These are phyloP conservation scores for Albifimbria verrucaria DNA, from an alignment of 2,329 filamentous ascomycete species.

Conservation along the genomic window DNA sequence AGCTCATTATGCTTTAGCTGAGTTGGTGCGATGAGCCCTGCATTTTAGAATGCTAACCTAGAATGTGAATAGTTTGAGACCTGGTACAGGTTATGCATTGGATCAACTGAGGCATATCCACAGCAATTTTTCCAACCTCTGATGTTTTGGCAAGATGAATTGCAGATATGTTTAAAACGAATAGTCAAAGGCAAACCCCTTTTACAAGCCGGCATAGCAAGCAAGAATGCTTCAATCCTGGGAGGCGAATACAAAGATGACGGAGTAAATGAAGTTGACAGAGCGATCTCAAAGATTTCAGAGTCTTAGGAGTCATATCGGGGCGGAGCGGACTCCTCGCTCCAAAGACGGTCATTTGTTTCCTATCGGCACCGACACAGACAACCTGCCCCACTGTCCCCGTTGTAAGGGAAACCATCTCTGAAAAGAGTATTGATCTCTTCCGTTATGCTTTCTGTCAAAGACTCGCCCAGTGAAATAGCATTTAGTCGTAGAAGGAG, in stretches of 20 bases:
- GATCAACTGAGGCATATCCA: slow-evolving; percentile 60
- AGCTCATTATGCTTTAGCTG: slow-evolving; percentile 62
- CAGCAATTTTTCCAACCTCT: slow-evolving; percentile 60
- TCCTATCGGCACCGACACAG: neutral
- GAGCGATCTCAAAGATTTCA: neutral
- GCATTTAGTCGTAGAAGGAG: too few relatives aligned
- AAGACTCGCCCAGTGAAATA: too few relatives aligned
- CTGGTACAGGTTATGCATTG: slow-evolving; percentile 55
- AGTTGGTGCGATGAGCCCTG: slow-evolving; percentile 50
- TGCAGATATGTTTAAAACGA: slow-evolving; percentile 55
- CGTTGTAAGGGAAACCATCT: slow-evolving; percentile 40
- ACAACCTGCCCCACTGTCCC: neutral
- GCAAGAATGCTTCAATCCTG: slow-evolving; percentile 53
- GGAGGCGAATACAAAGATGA: slow-evolving; percentile 27
- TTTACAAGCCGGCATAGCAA: slow-evolving; percentile 16
- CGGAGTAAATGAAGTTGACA: neutral
- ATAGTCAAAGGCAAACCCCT: slow-evolving; percentile 6
- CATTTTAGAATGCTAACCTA: slow-evolving; percentile 60
- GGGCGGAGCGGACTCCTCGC: too few relatives aligned
- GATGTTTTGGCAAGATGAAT: slow-evolving; percentile 51
- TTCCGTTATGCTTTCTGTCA: too few relatives aligned
- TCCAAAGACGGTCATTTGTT: neutral
- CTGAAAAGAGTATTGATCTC: too few relatives aligned
- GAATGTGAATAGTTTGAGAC: slow-evolving; percentile 61
- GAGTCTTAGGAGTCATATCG: neutral